Percentiles rank a stretch among this genome's conserved stretches.
These are phyloP conservation scores for Camellia granthamiana DNA, from an alignment of 148 eudicot species.

Conservation along the genomic window DNA sequence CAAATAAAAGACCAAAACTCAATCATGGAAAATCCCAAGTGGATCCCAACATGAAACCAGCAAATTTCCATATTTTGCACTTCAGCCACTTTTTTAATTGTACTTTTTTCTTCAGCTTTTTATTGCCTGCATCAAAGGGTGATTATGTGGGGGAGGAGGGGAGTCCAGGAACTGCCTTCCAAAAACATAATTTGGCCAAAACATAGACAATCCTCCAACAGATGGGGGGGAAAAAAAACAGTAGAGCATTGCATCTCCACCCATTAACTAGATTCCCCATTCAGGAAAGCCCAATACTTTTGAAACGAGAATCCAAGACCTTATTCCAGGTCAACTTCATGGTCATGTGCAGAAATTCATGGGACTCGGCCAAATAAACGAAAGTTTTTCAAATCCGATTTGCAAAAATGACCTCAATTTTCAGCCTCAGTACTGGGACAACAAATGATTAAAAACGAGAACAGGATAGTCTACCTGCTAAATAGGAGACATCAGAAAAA, in stretches of 20 bases:
- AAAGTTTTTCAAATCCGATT: neutral
- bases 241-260: neutral
- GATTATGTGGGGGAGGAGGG: neutral
- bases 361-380: neutral
- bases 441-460: neutral
- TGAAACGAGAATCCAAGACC: neutral
- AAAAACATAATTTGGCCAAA: too few species aligned
- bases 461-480: slow-evolving; percentile 37
- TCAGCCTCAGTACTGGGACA: neutral
- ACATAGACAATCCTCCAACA: too few species aligned
- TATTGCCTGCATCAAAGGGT: too few species aligned
- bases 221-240: neutral
- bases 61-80: too few species aligned
- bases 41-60: too few species aligned
- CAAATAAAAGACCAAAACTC: too few species aligned
- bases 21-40: too few species aligned
- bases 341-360: neutral
- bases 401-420: neutral
- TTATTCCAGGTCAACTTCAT: neutral
- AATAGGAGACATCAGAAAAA: slow-evolving; percentile 30
- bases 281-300: neutral
- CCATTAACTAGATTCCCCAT: neutral
- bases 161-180: too few species aligned
- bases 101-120: too few species aligned
- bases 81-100: too few species aligned